Percentiles rank a stretch among this genome's conserved stretches.
Conservation (phyloP, 78 protist genomes). For the Chrysochromulina tobinii region DNA sequence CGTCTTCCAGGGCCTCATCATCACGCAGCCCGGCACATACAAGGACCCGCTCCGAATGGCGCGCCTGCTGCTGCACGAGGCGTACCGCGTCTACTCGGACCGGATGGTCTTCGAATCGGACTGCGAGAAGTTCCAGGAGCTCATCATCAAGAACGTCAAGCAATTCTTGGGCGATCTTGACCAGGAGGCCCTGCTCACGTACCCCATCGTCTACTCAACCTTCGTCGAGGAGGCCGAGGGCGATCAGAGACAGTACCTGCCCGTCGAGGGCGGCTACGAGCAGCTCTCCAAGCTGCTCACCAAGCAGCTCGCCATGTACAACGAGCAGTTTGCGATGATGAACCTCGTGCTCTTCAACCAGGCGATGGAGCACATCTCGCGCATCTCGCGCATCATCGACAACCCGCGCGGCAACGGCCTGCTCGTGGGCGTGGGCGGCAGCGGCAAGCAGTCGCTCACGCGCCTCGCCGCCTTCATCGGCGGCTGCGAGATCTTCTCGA, state of each 20-base stretch:
- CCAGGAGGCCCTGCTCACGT: conserved; percentile 3
- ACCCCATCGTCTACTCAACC: conserved; percentile 49
- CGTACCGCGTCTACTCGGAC: conserved; percentile 71
- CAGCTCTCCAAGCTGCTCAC: neutral
- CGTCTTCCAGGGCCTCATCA: conserved; percentile 64
- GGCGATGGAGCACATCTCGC: conserved; percentile 81
- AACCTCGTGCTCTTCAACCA: conserved; percentile 71
- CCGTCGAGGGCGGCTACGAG: neutral
- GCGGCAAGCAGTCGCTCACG: conserved; percentile 78
- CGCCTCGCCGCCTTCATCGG: conserved; percentile 65
- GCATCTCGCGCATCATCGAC: conserved; percentile 64
- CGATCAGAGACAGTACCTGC: conserved; percentile 21
- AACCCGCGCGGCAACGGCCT: conserved; percentile 75
- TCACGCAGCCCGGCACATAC: neutral
- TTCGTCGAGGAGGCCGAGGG: conserved; percentile 7
- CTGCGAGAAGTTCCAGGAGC: conserved; percentile 18
- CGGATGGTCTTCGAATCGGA: conserved; percentile 60
- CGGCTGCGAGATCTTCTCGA: conserved; percentile 57
- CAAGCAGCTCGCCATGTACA: conserved; percentile 55
- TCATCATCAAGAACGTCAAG: conserved; percentile 43
- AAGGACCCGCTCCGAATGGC: conserved; percentile 11
- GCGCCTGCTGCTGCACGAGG: conserved; percentile 72
- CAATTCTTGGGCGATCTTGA: conserved; percentile 23
- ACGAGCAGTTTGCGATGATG: conserved; percentile 66
- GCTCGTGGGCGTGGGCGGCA: conserved; percentile 81